Base-by-base conservation (phyloP, 805 yeast species). In the Kazachstania bromeliacearum region DNA sequence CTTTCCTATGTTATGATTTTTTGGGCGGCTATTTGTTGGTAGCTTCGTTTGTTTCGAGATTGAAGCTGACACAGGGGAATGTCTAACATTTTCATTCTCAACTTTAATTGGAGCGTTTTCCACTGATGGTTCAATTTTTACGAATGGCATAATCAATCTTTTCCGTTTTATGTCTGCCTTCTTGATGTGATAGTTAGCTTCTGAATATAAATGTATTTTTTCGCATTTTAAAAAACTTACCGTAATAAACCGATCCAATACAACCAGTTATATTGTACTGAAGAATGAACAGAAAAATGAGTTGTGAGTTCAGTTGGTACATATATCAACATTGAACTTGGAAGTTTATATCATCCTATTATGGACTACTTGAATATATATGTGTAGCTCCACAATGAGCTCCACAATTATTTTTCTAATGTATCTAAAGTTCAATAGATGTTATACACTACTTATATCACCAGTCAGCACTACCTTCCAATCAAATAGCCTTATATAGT, bases 21-120 rank as follows among this genome's bases (percentile, higher is more conserved):
- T 18, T 33, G 29, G 35, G 35, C 35, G 35, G 35, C 35, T 33
- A 33, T 25, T 33, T 22, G 33, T 6, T 3, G 16, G 10, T 9
- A 21, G 16, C 4, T 14, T 16, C 3, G 30, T 7, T 4, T 35
- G 14, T 18, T 24, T 18, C n/a, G 16, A 2, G 15, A 14, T 18
- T 24, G 38, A 18, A 19, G 23, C 5, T 10, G 15, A 24, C 9
- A 23, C 35, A 4, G 14, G 14, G 18, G 17, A 12, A 15, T 13
- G n/a, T 10, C 4, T 5, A 16, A 9, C 4, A 5, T 32, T 13
- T 18, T n/a, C 17, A 5, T 15, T 7, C 16, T 14, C 15, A 5
- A 17, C 13, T 28, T 34, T 8, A 12, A 20, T 5, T 5, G 13
- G 14, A 12, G 25, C 25, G 12, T 22, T 12, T 14, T 31, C 37